Evolutionary conservation across 768 basidiomycete species (phyloP), one percentile per base, ranked within the genome.

Genomic region (Suillus luteus): DNA sequence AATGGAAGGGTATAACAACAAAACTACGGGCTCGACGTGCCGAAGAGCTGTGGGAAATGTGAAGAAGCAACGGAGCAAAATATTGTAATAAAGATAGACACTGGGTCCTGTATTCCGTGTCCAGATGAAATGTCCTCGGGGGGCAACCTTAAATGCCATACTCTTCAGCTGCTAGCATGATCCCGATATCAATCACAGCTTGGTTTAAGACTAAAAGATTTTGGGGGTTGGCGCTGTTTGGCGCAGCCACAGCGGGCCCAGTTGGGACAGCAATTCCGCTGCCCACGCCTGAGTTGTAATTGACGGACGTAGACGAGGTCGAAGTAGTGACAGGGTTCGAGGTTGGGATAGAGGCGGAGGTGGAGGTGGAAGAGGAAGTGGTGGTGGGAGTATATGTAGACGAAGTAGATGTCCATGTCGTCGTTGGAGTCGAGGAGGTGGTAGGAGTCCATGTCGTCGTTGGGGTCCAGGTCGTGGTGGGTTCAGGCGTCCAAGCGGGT

Each of bases 141-240:
- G 27, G 17, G 17, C 31, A 35, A 57, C 54, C 62, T 61, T 64
- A 69, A 17, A 19, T 8, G 7, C 35, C 22, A 41, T 65, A 35
- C 55, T 60, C 52, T 27, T 51, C 66, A 9, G 24, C 59, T 27
- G 35, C 52, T 31, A 77, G 64, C 7, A 59, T 0, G 1, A 59
- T 7, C 27, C 65, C 81, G 27, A 84, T 31, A 38, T 72, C 72
- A 55, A 83, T 62, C 51, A 84, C 41, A n/a, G 74, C 71, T 52
- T 76, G 63, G 58, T 78, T 75, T 22, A 84, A 65, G 43, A 59
- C 62, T 17, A 75, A 41, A 33, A 82, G 65, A 64, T 76, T 78
- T 65, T 80, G 62, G 9, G 77, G 75, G 62, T 73, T 63, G 41
- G 64, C 65, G 40, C 73, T 55, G 55, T 74, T 65, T 35, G 79